A percentile compares a stretch with the other conserved stretches of the same genome.
Evolutionary conservation across 371 early-diverging fungal genomes (phyloP).

Genomic region (Mucor racemosus): DNA sequence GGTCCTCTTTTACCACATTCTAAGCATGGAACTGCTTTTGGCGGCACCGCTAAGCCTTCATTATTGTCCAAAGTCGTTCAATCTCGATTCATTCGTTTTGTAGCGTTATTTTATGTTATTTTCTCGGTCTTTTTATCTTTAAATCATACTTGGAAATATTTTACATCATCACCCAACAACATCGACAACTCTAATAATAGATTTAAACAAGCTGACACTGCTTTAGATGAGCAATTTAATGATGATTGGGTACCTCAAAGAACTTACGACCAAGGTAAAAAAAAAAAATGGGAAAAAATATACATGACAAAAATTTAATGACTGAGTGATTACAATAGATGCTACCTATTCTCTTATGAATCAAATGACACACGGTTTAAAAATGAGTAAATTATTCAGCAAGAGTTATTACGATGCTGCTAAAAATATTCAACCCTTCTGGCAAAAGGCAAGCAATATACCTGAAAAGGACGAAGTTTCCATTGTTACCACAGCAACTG

Average conservation of each 20-base stretch:
- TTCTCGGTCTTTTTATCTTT: slow-evolving; percentile 51
- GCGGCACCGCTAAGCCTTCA: slow-evolving; percentile 37
- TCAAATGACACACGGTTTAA: slow-evolving; percentile 48
- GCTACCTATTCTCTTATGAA: slow-evolving; percentile 40
- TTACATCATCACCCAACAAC: slow-evolving; percentile 2
- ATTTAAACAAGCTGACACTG: background rate
- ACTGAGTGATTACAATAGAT: slow-evolving; percentile 20
- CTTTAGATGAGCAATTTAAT: slow-evolving; percentile 15
- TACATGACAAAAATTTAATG: background rate
- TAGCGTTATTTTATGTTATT: slow-evolving; percentile 42
- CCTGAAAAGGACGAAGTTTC: slow-evolving; percentile 40
- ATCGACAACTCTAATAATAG: background rate
- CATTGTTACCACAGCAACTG: slow-evolving; percentile 43
- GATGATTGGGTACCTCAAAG: slow-evolving; percentile 48
- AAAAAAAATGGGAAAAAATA: background rate
- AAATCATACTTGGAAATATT: slow-evolving; percentile 42
- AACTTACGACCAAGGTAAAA: slow-evolving; percentile 49
- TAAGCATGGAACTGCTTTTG: slow-evolving; percentile 47
- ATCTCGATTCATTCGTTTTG: slow-evolving; percentile 37
- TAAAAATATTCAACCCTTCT: slow-evolving; percentile 42
- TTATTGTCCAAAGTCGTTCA: slow-evolving; percentile 19
- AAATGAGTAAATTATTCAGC: slow-evolving; percentile 53
- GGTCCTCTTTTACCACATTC: slow-evolving; percentile 48
- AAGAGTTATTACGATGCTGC: slow-evolving; percentile 46
- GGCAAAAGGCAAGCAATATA: slow-evolving; percentile 34